A percentile compares a stretch with the other conserved stretches of the same genome.
Conservation (phyloP, 306 rosid species). For the Lotus japonicus region DNA sequence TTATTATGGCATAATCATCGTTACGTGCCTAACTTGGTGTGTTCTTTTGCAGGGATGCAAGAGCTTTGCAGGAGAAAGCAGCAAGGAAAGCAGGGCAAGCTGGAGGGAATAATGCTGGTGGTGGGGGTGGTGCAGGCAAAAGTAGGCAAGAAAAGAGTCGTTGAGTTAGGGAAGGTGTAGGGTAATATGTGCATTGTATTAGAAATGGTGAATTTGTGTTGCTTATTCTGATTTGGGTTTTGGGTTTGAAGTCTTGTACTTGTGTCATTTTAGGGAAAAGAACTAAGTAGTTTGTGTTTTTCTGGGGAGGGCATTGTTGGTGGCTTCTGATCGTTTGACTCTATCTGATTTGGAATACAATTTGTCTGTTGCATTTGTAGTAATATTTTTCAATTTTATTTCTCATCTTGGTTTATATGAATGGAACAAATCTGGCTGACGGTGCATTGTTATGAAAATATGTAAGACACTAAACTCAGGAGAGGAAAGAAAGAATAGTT, state of each 20-base stretch:
- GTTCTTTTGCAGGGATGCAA: constrained; percentile 41
- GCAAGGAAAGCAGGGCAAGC: constrained; percentile 46
- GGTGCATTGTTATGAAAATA: too few relatives aligned
- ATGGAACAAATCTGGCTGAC: neutral
- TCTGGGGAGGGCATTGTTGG: constrained; percentile 12
- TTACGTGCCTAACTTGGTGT: neutral
- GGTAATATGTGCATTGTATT: neutral
- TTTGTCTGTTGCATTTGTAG: neutral
- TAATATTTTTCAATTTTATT: neutral
- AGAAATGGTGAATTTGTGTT: constrained; percentile 4
- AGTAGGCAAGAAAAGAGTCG: constrained; percentile 3
- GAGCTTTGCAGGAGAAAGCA: constrained; percentile 60
- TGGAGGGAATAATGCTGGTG: constrained; percentile 42
- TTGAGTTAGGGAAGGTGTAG: neutral
- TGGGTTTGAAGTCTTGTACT: constrained; percentile 22
- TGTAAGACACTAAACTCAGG: neutral
- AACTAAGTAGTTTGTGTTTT: neutral
- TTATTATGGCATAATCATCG: neutral
- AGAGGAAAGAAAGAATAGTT: neutral
- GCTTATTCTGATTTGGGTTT: constrained; percentile 15
- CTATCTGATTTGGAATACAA: constrained; percentile 23
- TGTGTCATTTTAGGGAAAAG: constrained; percentile 8
- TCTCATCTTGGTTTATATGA: neutral
- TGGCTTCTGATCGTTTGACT: constrained; percentile 22
- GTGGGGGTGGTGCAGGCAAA: constrained; percentile 28